phyloP scores from a whole-genome alignment of 192 early-diverging fungal genomes.

The Linnemannia exigua region DNA sequence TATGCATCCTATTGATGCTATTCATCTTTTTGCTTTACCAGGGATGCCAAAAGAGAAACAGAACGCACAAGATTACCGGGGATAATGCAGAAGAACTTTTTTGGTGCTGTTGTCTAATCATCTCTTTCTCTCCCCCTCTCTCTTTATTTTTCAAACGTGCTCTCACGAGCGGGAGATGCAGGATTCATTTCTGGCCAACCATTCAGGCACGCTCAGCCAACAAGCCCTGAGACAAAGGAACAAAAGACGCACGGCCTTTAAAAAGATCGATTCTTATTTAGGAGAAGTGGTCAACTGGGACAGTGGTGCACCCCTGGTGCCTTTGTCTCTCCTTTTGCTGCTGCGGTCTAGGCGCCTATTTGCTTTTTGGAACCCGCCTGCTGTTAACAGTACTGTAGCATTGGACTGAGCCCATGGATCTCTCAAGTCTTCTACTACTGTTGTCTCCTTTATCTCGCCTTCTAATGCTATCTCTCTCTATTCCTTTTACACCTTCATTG shows the following conservation, averaged over 20 bases:
- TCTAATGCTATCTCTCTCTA: too few species aligned
- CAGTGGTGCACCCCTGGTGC: not conserved
- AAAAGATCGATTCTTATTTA: not conserved
- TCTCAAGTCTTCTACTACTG: too few species aligned
- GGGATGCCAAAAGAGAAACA: not conserved
- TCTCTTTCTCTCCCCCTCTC: not conserved
- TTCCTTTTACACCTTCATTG: not conserved
- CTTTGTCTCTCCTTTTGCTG: too few species aligned
- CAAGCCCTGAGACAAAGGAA: not conserved
- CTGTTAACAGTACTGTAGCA: too few species aligned
- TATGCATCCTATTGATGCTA: too few species aligned
- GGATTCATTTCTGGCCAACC: not conserved
- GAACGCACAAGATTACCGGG: not conserved
- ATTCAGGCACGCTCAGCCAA: slow-evolving; percentile 4
- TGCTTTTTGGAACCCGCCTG: too few species aligned
- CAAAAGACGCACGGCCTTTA: not conserved
- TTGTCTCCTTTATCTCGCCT: too few species aligned
- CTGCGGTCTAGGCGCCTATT: too few species aligned
- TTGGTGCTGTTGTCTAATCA: not conserved
- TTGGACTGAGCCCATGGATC: too few species aligned
- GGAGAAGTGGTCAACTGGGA: not conserved
- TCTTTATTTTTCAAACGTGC: not conserved
- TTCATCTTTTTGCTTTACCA: not conserved
- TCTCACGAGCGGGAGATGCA: too few species aligned
- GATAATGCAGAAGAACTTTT: not conserved